phyloP scores from a whole-genome alignment of 73 alveolate genomes.

The Uronychia binucleata region DNA sequence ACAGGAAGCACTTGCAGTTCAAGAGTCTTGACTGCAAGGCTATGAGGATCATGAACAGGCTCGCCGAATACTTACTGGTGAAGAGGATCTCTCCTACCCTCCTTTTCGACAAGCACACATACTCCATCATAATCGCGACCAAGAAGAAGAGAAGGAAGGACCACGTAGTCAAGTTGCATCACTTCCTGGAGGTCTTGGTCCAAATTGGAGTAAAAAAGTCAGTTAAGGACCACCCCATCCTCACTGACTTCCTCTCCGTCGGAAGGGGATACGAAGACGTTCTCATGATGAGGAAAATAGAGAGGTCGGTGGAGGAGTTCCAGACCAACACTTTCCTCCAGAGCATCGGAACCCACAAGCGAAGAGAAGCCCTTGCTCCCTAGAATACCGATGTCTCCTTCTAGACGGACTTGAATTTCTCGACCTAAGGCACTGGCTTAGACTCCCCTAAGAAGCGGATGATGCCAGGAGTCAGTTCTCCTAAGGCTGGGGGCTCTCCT shows the following conservation, averaged over 20 bases:
- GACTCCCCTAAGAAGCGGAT: no score
- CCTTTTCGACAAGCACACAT: not conserved
- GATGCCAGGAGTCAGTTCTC: no score
- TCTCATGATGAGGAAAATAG: not conserved
- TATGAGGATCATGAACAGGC: not conserved
- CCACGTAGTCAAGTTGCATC: not conserved
- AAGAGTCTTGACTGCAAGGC: not conserved
- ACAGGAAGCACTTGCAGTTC: not conserved
- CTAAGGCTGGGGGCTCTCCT: no score
- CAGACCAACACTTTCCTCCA: not conserved
- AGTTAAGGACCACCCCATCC: not conserved
- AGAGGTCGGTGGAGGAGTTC: not conserved
- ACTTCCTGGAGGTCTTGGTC: not conserved
- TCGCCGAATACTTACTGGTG: not conserved
- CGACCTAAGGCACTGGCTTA: no score
- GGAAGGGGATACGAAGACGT: not conserved
- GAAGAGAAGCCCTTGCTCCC: not conserved
- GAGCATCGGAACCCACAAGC: not conserved
- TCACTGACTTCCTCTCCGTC: not conserved
- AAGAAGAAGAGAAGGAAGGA: not conserved
- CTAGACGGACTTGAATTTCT: no score
- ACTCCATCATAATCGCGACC: not conserved
- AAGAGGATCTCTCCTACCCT: not conserved
- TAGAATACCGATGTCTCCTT: no score
- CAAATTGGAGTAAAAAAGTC: not conserved